Evolutionary conservation across 176 grass and related monocot genomes (phyloP).

Genomic region (bread wheat (Triticum aestivum)): DNA sequence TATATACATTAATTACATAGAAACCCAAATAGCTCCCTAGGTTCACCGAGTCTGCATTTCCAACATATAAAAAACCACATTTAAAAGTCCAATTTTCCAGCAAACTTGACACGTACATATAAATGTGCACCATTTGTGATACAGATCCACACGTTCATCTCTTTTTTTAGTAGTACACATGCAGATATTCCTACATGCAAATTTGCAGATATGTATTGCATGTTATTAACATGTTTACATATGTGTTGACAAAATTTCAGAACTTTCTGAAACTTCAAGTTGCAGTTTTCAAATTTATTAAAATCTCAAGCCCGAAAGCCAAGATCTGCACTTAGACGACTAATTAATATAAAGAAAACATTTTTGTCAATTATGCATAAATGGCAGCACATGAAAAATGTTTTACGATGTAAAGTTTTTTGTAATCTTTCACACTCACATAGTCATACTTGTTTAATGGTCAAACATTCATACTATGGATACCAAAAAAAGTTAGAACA

Average conservation of each 20-base stretch:
- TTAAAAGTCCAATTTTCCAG: not conserved
- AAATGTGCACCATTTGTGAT: not conserved
- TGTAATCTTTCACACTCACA: not conserved
- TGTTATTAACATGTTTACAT: not conserved
- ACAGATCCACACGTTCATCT: no score
- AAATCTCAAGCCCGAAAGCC: not conserved
- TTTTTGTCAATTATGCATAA: not conserved
- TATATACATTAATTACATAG: not conserved
- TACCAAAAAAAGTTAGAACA: not conserved
- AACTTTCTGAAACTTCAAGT: not conserved
- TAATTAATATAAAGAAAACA: not conserved
- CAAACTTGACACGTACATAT: not conserved
- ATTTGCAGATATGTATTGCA: not conserved
- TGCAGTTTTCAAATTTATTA: not conserved
- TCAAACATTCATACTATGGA: not conserved
- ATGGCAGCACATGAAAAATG: not conserved
- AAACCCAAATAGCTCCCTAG: not conserved
- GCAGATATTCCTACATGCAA: not conserved
- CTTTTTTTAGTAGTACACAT: not conserved
- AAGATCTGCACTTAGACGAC: not conserved
- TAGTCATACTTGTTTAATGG: not conserved
- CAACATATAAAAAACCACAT: not conserved
- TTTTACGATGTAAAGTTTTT: not conserved
- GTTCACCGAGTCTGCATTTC: not conserved
- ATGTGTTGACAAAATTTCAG: not conserved